Conservation (phyloP, 805 yeast genomes). For the Myxozyma neotropica region DNA sequence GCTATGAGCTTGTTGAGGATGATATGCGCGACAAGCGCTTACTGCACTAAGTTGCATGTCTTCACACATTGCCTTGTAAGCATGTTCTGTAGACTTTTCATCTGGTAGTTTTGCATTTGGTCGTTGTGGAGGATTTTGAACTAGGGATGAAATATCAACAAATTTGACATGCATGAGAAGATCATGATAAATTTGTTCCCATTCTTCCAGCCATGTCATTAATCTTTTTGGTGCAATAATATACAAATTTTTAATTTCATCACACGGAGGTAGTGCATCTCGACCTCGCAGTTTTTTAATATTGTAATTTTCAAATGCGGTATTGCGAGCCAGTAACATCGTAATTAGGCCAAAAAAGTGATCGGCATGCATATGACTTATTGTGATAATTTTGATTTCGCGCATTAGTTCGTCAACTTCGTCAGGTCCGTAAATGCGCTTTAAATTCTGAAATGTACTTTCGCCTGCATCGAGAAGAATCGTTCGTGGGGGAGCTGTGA, state of each 20-base stretch:
- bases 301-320: constrained; percentile 35
- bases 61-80: constrained; percentile 36
- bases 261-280: constrained; percentile 37
- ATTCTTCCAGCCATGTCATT: constrained; percentile 65
- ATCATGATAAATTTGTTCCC: constrained; percentile 53
- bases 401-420: constrained; percentile 51
- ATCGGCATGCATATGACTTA: constrained; percentile 95
- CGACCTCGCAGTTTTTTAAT: constrained; percentile 42
- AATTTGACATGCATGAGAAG: constrained; percentile 12
- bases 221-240: constrained; percentile 78
- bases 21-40: constrained; percentile 73
- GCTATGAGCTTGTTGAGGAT: constrained; percentile 82
- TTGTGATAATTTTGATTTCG: constrained; percentile 66
- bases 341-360: constrained; percentile 87
- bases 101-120: background rate
- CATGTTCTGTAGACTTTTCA: background rate
- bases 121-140: background rate
- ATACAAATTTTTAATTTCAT: constrained; percentile 47
- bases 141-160: background rate
- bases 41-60: constrained; percentile 45
- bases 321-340: constrained; percentile 66
- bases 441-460: constrained; percentile 74
- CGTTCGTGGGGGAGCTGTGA: constrained; percentile 34
- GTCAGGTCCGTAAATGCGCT: constrained; percentile 59
- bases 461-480: constrained; percentile 93